A percentile compares a stretch with the other conserved stretches of the same genome.
phyloP scores from a whole-genome alignment of 805 yeast species.

The Cyberlindnera bimundalis region DNA sequence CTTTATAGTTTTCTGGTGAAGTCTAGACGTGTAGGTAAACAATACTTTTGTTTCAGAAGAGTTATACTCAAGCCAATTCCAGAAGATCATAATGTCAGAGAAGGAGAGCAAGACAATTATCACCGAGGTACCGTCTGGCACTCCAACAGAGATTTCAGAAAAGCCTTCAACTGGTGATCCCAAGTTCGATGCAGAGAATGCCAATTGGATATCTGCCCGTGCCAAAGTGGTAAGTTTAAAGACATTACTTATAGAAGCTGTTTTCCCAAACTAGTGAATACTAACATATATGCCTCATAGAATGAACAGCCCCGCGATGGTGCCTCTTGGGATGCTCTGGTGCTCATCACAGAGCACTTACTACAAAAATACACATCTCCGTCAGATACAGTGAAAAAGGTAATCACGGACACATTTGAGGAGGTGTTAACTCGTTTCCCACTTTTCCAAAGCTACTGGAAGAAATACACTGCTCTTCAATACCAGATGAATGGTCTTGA shows the following conservation, averaged over 20 bases:
- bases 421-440: conserved; percentile 55
- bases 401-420: conserved; percentile 35
- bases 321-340: conserved; percentile 38
- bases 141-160: too few relatives aligned
- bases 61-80: too few relatives aligned
- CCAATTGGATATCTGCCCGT: conserved; percentile 25
- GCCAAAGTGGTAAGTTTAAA: conserved; percentile 21
- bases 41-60: too few relatives aligned
- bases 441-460: conserved; percentile 60
- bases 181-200: conserved; percentile 21
- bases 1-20: too few relatives aligned
- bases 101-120: neutral
- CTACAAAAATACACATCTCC: conserved; percentile 34
- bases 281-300: conserved; percentile 8
- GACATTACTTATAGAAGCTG: too few relatives aligned
- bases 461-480: conserved; percentile 50
- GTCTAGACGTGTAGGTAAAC: too few relatives aligned
- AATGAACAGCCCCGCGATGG: conserved; percentile 29
- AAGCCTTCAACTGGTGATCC: conserved; percentile 12
- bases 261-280: too few relatives aligned
- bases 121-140: too few relatives aligned
- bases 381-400: conserved; percentile 27
- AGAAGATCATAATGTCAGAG: neutral
- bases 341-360: conserved; percentile 32
- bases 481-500: conserved; percentile 54